Evolutionary conservation across 2,329 filamentous ascomycete genomes (phyloP), one percentile per base, ranked within the genome.

Genomic region (Sporothrix mexicana): DNA sequence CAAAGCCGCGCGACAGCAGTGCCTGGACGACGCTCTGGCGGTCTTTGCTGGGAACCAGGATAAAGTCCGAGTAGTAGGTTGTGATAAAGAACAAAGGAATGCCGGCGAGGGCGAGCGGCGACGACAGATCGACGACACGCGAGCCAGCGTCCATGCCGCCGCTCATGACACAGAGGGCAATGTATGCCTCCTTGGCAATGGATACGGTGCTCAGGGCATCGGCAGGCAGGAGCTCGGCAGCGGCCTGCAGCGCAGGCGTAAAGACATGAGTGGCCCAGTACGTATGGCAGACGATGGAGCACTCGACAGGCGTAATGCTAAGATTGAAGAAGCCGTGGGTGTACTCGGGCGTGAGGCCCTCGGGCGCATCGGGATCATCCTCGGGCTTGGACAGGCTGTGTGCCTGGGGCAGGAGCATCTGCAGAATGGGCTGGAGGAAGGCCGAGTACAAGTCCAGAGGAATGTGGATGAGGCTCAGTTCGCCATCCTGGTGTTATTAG

Each of bases 31-130:
- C 95, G 53, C 90, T 91, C 36, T 88, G 84, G 69, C 92, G 90
- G 78, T 92, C 90, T 79, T 91, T 92, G 70, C 87, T 87, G 0
- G 96, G 95, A 0, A 98, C 94, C 49, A 98, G 87, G 77, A 99
- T 97, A 82, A 97, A 98, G 83, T 99, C 95, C 47, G 93, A 96
- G 82, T 97, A 98, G 82, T 98, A 99, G 45, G 94, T 98, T 3
- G 95, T 98, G 80, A 98, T 97, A 87, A 98, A 98, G 85, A 98
- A 98, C 79, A 99, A 97, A 70, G 95, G 93, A 70, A 98, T 96
- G 77, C 94, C 93, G 68, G 95, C 95, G 80, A 98, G 87, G 41
- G 96, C 95, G 45, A 98, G 86, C 5, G 95, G 96, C 70, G 91
- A 95, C 8, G 95, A 98, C 74, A 99, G 83, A 79, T 98, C 95